Percentiles rank a stretch among this genome's conserved stretches.
Evolutionary conservation across 192 early-diverging fungal genomes (phyloP).

Genomic region (Mortierella alpina): DNA sequence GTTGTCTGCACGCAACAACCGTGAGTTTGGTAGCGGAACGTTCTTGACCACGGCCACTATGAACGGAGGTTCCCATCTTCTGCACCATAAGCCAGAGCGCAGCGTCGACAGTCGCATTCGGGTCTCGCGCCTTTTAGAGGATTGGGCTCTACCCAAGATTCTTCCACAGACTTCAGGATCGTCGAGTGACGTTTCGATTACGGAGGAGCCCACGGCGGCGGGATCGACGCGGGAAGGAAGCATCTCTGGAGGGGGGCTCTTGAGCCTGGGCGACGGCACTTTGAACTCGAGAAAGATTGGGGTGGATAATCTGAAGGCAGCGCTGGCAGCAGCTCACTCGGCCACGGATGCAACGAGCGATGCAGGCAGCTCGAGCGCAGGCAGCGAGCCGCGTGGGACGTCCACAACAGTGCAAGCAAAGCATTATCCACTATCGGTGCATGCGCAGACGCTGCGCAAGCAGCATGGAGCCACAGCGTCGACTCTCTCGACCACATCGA

Average conservation of each 20-base stretch:
- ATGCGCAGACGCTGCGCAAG: slow-evolving; percentile 39
- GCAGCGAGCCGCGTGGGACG: slow-evolving; percentile 3
- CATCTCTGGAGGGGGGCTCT: slow-evolving; percentile 9
- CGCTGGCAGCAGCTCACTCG: slow-evolving; percentile 35
- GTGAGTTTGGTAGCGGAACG: slow-evolving; percentile 36
- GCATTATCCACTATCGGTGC: slow-evolving; percentile 32
- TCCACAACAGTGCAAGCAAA: background rate
- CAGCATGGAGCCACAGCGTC: slow-evolving; percentile 27
- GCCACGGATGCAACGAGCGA: slow-evolving; percentile 29
- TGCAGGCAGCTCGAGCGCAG: slow-evolving; percentile 23
- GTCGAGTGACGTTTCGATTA: slow-evolving; percentile 24
- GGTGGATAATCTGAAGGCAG: slow-evolving; percentile 47
- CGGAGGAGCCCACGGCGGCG: slow-evolving; percentile 5
- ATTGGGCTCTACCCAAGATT: slow-evolving; percentile 51
- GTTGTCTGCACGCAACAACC: background rate
- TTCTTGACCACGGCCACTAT: slow-evolving; percentile 28
- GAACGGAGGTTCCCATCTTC: background rate
- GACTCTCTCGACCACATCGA: slow-evolving; percentile 13
- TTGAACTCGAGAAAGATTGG: slow-evolving; percentile 32
- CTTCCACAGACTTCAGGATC: slow-evolving; percentile 12
- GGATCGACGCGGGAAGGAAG: slow-evolving; percentile 13
- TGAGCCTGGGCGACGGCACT: slow-evolving; percentile 10
- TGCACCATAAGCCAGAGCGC: slow-evolving; percentile 34
- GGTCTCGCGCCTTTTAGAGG: slow-evolving; percentile 46
- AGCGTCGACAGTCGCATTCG: slow-evolving; percentile 49